phyloP scores from a whole-genome alignment of 352 stramenopile species.

The Pythium diclinum region DNA sequence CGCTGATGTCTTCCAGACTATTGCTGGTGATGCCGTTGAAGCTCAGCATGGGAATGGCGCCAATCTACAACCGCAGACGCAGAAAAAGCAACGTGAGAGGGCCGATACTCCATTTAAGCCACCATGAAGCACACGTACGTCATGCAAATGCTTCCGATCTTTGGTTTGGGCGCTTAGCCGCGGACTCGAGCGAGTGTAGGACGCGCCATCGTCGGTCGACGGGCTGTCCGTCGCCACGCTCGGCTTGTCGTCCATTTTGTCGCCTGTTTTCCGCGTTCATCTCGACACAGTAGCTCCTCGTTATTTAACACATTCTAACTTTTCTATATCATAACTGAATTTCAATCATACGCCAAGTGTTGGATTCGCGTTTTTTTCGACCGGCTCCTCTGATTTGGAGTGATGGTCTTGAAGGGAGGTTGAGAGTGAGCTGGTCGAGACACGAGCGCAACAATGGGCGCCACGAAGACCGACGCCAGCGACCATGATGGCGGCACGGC shows the following conservation, averaged over 20 bases:
- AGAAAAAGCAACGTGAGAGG: neutral
- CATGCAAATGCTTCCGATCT: slow-evolving; percentile 2
- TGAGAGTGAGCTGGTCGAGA: neutral
- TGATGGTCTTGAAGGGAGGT: slow-evolving; percentile 32
- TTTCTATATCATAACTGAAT: neutral
- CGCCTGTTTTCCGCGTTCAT: neutral
- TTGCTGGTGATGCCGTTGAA: neutral
- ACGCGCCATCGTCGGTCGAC: slow-evolving; percentile 15
- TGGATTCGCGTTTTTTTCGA: slow-evolving; percentile 25
- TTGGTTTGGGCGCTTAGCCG: slow-evolving; percentile 10
- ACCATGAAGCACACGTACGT: slow-evolving; percentile 9
- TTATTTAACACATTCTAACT: neutral
- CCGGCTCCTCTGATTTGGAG: slow-evolving; percentile 4
- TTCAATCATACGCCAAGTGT: neutral
- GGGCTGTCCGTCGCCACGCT: slow-evolving; percentile 9
- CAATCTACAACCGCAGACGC: slow-evolving; percentile 1
- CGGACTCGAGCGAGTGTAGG: slow-evolving; percentile 16
- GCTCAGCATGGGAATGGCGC: slow-evolving; percentile 6
- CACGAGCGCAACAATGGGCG: slow-evolving; percentile 6
- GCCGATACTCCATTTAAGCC: neutral
- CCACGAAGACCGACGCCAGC: slow-evolving; percentile 5
- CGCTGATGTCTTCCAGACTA: slow-evolving; percentile 24
- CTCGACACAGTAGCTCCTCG: neutral
- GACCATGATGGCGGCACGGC: slow-evolving; percentile 24
- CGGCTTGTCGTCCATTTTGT: slow-evolving; percentile 10